Base-by-base conservation (phyloP, 164 flowering plant species). In the Tinospora cordifolia region DNA sequence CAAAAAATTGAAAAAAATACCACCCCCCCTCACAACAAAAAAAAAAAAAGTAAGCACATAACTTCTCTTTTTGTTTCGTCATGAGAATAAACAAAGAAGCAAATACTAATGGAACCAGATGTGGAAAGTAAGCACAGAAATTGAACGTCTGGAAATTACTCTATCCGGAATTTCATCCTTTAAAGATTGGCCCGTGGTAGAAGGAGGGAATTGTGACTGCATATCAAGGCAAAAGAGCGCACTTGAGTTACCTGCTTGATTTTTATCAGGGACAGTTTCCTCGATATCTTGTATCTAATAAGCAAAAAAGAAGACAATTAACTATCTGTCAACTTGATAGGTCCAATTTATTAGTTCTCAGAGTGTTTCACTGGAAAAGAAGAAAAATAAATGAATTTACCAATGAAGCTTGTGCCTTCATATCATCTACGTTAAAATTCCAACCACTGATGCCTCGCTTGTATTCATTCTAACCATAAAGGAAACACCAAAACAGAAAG, bases 371-470 rank as follows among this genome's bases (percentile, higher is more conserved):
- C 51, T 26, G n/a, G 15, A 19, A 19, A 8, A 51, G n/a, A 44
- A 54, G 60, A 57, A 62, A 69, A 30, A 13, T 63, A 26, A 3
- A 51, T 44, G 6, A 21, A 10, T 57, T 54, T 90, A 94, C 98
- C 92, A 94, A 70, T 62, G 97, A 85, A 65, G 99, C 96, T 72
- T 92, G 96, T 40, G 92, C 88, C 79, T 92, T 92, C 79, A 95
- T 26, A 77, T 92, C 96, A 67, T 94, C 99, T 67, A 90, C 85
- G 76, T 95, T 82, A 76, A 95, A 95, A 71, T 90, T 87, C 99
- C 99, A 95, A 30, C 88, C 83, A 77, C 99, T 95, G 36, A 95
- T 90, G 68, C 99, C 99, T 67, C 99, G 83, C 72, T 92, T 95
- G 75, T 95, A 95, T 80, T 95, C 99, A 81, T 80, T 88, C 97